phyloP scores from a whole-genome alignment of 164 flowering plant genomes.

The Tetrastigma voinierianum region DNA sequence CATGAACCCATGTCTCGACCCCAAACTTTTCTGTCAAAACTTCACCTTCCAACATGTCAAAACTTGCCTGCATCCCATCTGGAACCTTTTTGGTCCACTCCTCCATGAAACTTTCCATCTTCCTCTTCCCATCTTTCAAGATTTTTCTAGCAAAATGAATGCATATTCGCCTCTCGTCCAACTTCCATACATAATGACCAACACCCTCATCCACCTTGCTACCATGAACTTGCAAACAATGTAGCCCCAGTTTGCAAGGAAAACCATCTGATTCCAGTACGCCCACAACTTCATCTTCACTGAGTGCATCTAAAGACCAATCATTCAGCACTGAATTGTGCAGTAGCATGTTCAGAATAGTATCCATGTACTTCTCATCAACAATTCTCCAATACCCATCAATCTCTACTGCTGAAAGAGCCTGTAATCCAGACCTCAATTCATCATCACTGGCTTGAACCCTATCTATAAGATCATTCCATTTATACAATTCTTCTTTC shows the following conservation, averaged over 20 bases:
- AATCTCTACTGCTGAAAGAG: constrained; percentile 80
- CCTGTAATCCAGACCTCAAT: constrained; percentile 51
- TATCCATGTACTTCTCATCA: constrained; percentile 64
- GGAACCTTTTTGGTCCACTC: constrained; percentile 71
- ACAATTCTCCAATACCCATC: constrained; percentile 84
- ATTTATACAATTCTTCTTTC: constrained; percentile 45
- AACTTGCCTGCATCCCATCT: constrained; percentile 53
- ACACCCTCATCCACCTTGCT: constrained; percentile 34
- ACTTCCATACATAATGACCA: constrained; percentile 44
- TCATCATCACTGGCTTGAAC: constrained; percentile 93
- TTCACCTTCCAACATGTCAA: constrained; percentile 92
- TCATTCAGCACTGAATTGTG: constrained; percentile 57
- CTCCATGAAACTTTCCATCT: constrained; percentile 67
- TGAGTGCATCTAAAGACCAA: constrained; percentile 66
- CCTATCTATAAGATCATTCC: constrained; percentile 68
- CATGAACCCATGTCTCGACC: constrained; percentile 62
- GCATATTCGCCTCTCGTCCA: constrained; percentile 69
- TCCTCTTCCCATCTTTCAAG: constrained; percentile 62
- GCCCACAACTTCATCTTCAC: constrained; percentile 53
- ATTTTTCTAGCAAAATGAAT: constrained; percentile 69
- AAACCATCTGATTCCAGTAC: constrained; percentile 67
- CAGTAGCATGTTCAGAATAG: constrained; percentile 52
- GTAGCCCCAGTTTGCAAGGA: constrained; percentile 43
- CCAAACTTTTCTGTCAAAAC: constrained; percentile 80
- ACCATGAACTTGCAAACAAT: constrained; percentile 67